A percentile compares a stretch with the other conserved stretches of the same genome.
These are phyloP conservation scores for Volvox carteri DNA, from an alignment of 163 green algal genomes.

Conservation along the genomic window DNA sequence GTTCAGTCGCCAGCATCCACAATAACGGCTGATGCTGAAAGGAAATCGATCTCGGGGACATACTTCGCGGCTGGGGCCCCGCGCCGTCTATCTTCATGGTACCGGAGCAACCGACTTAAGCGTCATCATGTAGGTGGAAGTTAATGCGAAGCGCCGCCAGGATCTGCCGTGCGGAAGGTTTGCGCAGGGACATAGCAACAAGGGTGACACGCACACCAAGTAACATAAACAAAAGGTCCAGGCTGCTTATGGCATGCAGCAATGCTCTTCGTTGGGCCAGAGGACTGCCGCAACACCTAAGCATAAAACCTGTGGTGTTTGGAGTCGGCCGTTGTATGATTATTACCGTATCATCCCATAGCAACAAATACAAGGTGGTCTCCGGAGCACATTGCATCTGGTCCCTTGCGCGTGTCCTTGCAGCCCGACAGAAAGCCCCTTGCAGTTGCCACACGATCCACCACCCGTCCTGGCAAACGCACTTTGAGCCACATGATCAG, in stretches of 20 bases:
- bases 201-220: not conserved
- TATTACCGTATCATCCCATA: not conserved
- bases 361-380: not conserved
- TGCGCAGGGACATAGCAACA: not conserved
- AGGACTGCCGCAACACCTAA: not conserved
- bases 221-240: no score
- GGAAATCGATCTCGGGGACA: no score
- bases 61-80: no score
- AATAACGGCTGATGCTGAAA: no score
- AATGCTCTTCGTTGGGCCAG: no score
- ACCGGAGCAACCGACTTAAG: not conserved
- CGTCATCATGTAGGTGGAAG: constrained; percentile 28
- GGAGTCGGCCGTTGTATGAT: not conserved
- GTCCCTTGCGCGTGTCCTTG: not conserved
- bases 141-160: not conserved
- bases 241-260: no score
- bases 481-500: constrained; percentile 51
- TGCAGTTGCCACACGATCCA: not conserved
- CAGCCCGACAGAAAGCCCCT: not conserved
- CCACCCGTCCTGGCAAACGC: not conserved
- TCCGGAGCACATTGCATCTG: not conserved
- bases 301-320: not conserved
- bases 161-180: not conserved
- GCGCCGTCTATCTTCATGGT: no score
- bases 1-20: no score